A percentile compares a stretch with the other conserved stretches of the same genome.
Evolutionary conservation across 139 green algal genomes (phyloP).

Genomic region (Tetratostichococcus sp.): DNA sequence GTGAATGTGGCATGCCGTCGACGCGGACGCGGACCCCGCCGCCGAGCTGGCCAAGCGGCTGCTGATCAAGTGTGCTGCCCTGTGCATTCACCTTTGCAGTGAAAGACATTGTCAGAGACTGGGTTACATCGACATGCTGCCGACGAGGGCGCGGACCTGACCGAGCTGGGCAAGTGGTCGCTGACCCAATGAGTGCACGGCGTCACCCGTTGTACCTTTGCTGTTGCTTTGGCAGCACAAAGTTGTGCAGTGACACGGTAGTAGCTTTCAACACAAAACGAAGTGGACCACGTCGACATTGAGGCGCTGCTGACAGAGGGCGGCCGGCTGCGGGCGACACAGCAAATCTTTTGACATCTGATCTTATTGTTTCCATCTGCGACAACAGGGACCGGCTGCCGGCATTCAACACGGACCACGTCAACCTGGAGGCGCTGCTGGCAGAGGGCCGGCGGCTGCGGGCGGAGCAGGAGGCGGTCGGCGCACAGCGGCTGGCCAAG

Average conservation of each 20-base stretch:
- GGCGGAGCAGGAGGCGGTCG: constrained; percentile 38
- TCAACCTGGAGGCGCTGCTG: constrained; percentile 48
- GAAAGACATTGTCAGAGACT: too few species aligned
- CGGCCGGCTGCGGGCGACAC: neutral
- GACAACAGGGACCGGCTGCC: constrained; percentile 32
- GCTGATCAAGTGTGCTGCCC: constrained; percentile 12
- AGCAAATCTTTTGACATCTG: too few species aligned
- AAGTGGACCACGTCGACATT: too few species aligned
- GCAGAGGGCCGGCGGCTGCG: constrained; percentile 31
- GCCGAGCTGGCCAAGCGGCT: constrained; percentile 31
- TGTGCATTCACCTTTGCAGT: neutral
- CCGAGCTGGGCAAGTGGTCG: constrained; percentile 28
- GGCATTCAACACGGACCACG: constrained; percentile 44
- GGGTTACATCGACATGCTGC: too few species aligned
- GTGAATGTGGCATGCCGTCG: too few species aligned
- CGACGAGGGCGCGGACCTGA: too few species aligned
- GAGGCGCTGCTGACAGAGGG: neutral
- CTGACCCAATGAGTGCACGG: constrained; percentile 7
- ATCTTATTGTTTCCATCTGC: neutral
- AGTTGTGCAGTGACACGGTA: too few species aligned
- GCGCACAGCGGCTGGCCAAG: constrained; percentile 42
- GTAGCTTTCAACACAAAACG: too few species aligned
- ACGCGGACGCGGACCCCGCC: constrained; percentile 45
- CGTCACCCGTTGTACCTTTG: too few species aligned
- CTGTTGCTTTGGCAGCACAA: too few species aligned